A percentile compares a stretch with the other conserved stretches of the same genome.
These are phyloP conservation scores for Kregervanrija fluxuum DNA, from an alignment of 805 yeast genomes.

Conservation along the genomic window DNA sequence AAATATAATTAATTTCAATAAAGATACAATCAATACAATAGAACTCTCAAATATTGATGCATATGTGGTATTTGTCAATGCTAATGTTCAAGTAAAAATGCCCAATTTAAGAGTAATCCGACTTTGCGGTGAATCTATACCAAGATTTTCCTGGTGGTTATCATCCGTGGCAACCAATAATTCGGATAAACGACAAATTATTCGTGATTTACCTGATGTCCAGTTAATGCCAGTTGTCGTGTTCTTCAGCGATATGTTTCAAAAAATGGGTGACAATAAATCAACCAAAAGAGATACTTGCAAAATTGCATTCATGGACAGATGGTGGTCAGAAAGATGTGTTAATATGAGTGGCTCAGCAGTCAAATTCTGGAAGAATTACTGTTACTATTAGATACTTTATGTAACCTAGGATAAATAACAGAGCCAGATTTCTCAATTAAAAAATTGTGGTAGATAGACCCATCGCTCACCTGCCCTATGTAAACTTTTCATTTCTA, in stretches of 20 bases:
- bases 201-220: conserved; percentile 4
- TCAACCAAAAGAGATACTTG: conserved; percentile 4
- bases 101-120: conserved; percentile 10
- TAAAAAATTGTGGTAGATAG: background rate
- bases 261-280: conserved; percentile 9
- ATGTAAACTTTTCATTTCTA: background rate
- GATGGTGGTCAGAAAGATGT: conserved; percentile 1
- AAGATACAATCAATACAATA: conserved; percentile 11
- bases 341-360: conserved; percentile 1
- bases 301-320: conserved; percentile 17
- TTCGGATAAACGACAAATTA: conserved; percentile 6
- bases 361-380: conserved; percentile 2
- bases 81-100: conserved; percentile 3
- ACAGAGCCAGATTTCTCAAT: background rate
- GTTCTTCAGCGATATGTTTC: conserved; percentile 28
- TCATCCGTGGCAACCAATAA: conserved; percentile 14
- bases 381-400: background rate
- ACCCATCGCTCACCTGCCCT: conserved; percentile 1
- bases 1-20: conserved; percentile 7
- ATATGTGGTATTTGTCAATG: conserved; percentile 10
- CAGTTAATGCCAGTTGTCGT: conserved; percentile 18
- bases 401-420: background rate
- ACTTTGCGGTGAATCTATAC: conserved; percentile 17
- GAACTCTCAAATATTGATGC: conserved; percentile 20
- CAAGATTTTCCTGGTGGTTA: conserved; percentile 20